Evolutionary conservation across 352 stramenopile genomes (phyloP), one percentile per base, ranked within the genome.

Genomic region (Phytophthora multivora): DNA sequence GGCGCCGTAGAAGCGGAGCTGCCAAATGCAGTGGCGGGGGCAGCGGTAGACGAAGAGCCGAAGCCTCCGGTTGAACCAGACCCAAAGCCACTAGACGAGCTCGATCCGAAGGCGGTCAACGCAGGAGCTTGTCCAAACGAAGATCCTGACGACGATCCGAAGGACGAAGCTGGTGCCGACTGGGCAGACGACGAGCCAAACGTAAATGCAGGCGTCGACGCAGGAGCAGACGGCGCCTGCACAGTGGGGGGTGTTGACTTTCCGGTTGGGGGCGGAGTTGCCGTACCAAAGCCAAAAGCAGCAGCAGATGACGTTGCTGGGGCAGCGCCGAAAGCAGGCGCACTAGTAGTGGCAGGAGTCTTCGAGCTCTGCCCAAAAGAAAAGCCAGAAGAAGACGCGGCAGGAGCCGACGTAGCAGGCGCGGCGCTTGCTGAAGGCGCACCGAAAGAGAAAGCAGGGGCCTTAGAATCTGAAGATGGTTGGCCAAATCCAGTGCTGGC

Each of bases 21-120:
- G 38, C 77, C 73, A 42, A 87, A 83, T 10, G 69, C 41, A 47
- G 67, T 75, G 1, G 74, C 70, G 2, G 65, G 53, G 5, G 30
- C 53, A 51, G 52, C 42, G 58, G 53, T 40, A 19, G 69, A 59
- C 6, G 61, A 42, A 9, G 56, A 56, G 38, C 62, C 68, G 59
- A 83, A 83, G 10, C 65, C 63, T 41, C 69, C 64, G n/a, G 35
- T 72, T 4, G 54, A 35, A 4, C 64, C 60, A 33, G 61, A 69
- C 33, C 71, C 76, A 57, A 87, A 86, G 21, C 59, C 71, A 66
- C 57, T 54, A 42, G 62, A 61, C 1, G 59, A 58, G 18, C 36
- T 55, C 21, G 56, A 57, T 40, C 72, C 70, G 18, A 80, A 80
- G n/a, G 56, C 48, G 16, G 62, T 51, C 11, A 76, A 69, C 16